Evolutionary conservation across 164 flowering plant species (phyloP).

Genomic region (Chloranthus sessilifolius): DNA sequence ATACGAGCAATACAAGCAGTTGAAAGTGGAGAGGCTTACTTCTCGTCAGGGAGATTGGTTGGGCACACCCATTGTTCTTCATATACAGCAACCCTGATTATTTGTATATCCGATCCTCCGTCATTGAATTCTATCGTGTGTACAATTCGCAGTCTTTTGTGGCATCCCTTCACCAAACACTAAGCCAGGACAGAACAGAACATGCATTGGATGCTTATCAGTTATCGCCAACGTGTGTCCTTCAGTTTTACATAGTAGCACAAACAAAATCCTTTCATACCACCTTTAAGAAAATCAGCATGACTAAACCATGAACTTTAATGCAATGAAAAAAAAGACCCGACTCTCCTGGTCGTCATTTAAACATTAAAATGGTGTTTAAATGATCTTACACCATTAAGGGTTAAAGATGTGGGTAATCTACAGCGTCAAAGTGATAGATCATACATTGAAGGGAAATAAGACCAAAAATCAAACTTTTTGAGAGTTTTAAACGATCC

Average conservation of each 20-base stretch:
- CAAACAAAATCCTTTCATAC: not conserved
- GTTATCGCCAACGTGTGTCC: not conserved
- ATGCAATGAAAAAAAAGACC: too few relatives aligned
- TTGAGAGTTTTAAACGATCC: too few relatives aligned
- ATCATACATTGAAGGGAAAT: too few relatives aligned
- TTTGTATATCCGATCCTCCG: conserved; percentile 89
- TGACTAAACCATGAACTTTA: too few relatives aligned
- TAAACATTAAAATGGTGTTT: too few relatives aligned
- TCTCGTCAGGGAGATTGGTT: conserved; percentile 41
- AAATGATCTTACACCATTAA: too few relatives aligned
- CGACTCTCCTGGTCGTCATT: too few relatives aligned
- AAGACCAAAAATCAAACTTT: too few relatives aligned
- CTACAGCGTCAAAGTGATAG: too few relatives aligned
- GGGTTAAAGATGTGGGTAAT: too few relatives aligned
- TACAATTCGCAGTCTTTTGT: conserved; percentile 82
- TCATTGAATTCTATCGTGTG: conserved; percentile 86
- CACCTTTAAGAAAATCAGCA: not conserved
- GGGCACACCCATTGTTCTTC: conserved; percentile 90
- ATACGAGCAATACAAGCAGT: too few relatives aligned
- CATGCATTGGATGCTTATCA: not conserved
- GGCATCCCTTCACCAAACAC: conserved; percentile 98
- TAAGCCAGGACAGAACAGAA: conserved; percentile 19
- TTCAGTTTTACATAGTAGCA: not conserved
- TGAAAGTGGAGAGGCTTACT: conserved; percentile 35
- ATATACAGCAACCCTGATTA: conserved; percentile 84